Evolutionary conservation across 2,329 filamentous ascomycete genomes (phyloP), one percentile per base, ranked within the genome.

Genomic region (Talaromyces sp.): DNA sequence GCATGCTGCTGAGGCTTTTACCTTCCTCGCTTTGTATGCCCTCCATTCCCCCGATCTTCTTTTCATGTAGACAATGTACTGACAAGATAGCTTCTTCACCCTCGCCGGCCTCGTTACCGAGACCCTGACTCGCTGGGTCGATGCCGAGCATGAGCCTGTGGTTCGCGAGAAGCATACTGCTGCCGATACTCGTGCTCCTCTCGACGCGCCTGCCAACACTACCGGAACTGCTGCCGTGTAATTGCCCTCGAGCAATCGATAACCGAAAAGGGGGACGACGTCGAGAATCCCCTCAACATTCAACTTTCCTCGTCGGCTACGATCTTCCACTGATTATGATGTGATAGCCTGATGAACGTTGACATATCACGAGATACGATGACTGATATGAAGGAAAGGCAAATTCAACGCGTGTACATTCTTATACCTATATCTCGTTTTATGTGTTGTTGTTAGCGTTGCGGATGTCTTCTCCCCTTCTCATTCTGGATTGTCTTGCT

Each of bases 21-120:
- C 79, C 40, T 82, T 82, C 72, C 64, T 82, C 1, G 74, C 78
- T 29, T 82, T 82, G 79, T 81, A 77, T 58, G 78, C 74, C 27
- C 6, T 8, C 22, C 13, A 10, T 8, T 13, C 1, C 11, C 10
- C 13, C 17, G 11, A 31, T 2, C 3, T 3, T 19, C 3, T 11
- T 13, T 40, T n/a, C 25, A 11, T 38, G n/a, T 27, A 13, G 3
- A 38, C 61, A 7, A n/a, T 19, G 43, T 5, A n/a, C 22, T 61
- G 19, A 58, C 8, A 3, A 56, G 29, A 47, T 29, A 81, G 79
- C 68, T 77, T 81, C 72, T 79, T 79, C 67, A 78, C 78, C 25
- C 73, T 80, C 66, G 69, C 76, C 58, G 76, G 74, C 45, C 74
- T 79, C 31, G 69, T 78, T 65, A 69, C 79, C 19, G 79, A 82